A percentile compares a stretch with the other conserved stretches of the same genome.
Evolutionary conservation across 305 asterid species (phyloP).

Genomic region (Ilex paraguariensis): DNA sequence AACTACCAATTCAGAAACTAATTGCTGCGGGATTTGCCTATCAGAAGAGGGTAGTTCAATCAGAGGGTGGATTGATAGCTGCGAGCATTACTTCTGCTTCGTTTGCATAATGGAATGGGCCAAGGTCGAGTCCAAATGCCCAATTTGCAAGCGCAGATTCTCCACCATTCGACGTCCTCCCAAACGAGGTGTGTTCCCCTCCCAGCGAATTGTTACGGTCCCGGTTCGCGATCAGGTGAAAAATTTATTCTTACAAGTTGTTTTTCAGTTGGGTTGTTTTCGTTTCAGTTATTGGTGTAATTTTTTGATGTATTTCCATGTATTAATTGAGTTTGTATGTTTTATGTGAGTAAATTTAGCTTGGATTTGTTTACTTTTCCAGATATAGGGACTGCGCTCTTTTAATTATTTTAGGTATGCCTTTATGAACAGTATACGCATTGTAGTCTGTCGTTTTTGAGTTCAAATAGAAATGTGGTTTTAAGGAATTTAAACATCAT

Average conservation of each 20-base stretch:
- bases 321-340: no score
- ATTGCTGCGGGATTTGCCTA: constrained; percentile 65
- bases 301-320: no score
- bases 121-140: constrained; percentile 70
- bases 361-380: no score
- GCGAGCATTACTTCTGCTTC: constrained; percentile 67
- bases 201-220: constrained; percentile 46
- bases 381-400: no score
- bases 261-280: not conserved
- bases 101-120: constrained; percentile 80
- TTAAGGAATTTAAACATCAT: no score
- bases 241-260: no score
- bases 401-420: no score
- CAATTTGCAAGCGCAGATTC: constrained; percentile 68
- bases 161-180: constrained; percentile 61
- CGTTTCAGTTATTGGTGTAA: not conserved
- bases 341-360: no score
- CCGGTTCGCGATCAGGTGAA: constrained; percentile 71
- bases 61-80: constrained; percentile 60
- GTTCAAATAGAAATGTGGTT: no score
- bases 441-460: no score
- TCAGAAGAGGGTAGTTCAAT: constrained; percentile 30
- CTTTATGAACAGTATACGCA: no score
- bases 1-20: not conserved
- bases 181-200: constrained; percentile 41